A percentile compares a stretch with the other conserved stretches of the same genome.
Evolutionary conservation across 1,139 yeast genomes (phyloP).

Genomic region (Hyphopichia burtonii): DNA sequence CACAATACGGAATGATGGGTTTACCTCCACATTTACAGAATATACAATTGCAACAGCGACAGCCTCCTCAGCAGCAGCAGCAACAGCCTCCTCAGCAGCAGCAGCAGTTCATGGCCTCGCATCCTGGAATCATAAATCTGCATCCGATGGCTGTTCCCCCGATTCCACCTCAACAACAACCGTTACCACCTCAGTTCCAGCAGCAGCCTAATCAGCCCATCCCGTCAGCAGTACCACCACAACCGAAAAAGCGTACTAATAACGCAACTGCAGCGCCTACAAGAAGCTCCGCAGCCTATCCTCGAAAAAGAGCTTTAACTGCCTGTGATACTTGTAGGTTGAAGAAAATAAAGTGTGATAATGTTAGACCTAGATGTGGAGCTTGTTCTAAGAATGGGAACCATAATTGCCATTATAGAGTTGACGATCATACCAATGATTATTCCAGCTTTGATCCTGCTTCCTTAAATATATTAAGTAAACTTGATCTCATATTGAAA

Average conservation of each 20-base stretch:
- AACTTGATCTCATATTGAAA: constrained; percentile 30
- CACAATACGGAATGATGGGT: not conserved
- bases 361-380: constrained; percentile 49
- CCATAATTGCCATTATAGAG: constrained; percentile 30
- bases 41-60: constrained; percentile 6
- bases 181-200: not conserved
- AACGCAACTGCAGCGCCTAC: not conserved
- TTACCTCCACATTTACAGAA: not conserved
- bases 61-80: constrained; percentile 3
- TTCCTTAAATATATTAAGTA: constrained; percentile 23
- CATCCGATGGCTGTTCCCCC: not conserved
- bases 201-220: not conserved
- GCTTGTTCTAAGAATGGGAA: constrained; percentile 43
- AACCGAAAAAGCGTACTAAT: not conserved
- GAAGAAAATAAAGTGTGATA: constrained; percentile 53
- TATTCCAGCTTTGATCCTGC: constrained; percentile 25
- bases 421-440: constrained; percentile 28
- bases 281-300: constrained; percentile 9
- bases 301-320: constrained; percentile 41
- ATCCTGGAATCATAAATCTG: not conserved
- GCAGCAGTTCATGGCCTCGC: not conserved
- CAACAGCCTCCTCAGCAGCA: constrained; percentile 5
- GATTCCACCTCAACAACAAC: constrained; percentile 1
- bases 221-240: not conserved
- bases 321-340: constrained; percentile 50